Evolutionary conservation across 148 eudicot genomes (phyloP).

Genomic region (Silene latifolia): DNA sequence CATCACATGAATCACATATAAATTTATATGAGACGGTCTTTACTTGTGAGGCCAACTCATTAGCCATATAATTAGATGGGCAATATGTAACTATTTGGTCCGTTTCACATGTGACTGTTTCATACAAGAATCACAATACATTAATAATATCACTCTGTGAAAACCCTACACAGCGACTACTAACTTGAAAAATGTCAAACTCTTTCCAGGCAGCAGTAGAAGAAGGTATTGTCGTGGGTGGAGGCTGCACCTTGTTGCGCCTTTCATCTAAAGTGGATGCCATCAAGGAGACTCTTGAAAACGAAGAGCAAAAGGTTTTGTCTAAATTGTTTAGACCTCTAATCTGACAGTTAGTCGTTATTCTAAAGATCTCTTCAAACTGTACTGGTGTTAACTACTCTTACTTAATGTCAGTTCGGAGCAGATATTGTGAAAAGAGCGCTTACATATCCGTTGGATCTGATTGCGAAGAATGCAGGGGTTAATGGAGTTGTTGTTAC

Average conservation of each 20-base stretch:
- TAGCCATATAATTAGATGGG: no score
- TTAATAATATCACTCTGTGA: background rate
- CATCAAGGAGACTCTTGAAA: slow-evolving; percentile 48
- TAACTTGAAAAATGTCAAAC: background rate
- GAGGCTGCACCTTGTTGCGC: slow-evolving; percentile 67
- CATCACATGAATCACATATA: background rate
- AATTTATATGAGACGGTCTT: background rate
- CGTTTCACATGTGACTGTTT: no score
- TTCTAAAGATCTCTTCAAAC: background rate
- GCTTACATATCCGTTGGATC: slow-evolving; percentile 51
- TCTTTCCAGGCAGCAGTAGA: slow-evolving; percentile 67
- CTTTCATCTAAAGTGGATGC: slow-evolving; percentile 55
- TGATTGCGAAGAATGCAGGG: slow-evolving; percentile 68
- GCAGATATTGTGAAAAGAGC: slow-evolving; percentile 56
- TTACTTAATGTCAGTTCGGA: slow-evolving; percentile 40
- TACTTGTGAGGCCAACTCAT: no score
- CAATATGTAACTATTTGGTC: no score
- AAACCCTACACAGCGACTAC: background rate
- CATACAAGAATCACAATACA: background rate
- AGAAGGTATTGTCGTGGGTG: slow-evolving; percentile 79
- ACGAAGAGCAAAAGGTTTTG: slow-evolving; percentile 56
- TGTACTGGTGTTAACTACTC: background rate
- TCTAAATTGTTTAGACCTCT: background rate
- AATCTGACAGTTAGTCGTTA: background rate
- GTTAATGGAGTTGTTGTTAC: slow-evolving; percentile 59